Evolutionary conservation across 768 basidiomycete genomes (phyloP).

Genomic region (Pisolithus tinctorius): DNA sequence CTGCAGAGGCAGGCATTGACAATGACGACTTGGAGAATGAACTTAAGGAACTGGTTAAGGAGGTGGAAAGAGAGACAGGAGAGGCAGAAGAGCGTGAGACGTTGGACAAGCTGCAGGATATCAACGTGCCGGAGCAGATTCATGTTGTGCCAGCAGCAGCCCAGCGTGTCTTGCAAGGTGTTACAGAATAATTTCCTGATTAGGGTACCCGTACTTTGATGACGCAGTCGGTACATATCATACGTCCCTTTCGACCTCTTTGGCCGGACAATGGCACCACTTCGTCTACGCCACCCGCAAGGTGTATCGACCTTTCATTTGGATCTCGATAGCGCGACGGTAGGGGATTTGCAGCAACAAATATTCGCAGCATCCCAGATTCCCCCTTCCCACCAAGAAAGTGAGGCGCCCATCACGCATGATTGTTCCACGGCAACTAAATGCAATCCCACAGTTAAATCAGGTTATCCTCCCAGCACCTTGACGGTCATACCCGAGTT

Average conservation of each 20-base stretch:
- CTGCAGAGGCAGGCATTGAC: slow-evolving; percentile 38
- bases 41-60: slow-evolving; percentile 47
- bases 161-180: slow-evolving; percentile 1
- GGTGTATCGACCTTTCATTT: slow-evolving; percentile 76
- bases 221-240: not conserved
- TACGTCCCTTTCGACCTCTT: not conserved
- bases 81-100: slow-evolving; percentile 27
- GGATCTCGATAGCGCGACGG: slow-evolving; percentile 53
- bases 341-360: slow-evolving; percentile 69
- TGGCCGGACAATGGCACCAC: slow-evolving; percentile 46
- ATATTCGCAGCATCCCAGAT: slow-evolving; percentile 67
- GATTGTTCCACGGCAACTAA: not conserved
- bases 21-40: slow-evolving; percentile 62
- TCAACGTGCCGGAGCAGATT: slow-evolving; percentile 12
- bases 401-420: slow-evolving; percentile 39
- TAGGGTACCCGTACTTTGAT: not conserved
- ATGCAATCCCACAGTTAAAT: slow-evolving; percentile 46
- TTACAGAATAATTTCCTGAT: slow-evolving; percentile 3
- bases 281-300: slow-evolving; percentile 80
- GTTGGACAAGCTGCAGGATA: slow-evolving; percentile 14
- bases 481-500: slow-evolving; percentile 70
- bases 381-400: slow-evolving; percentile 65
- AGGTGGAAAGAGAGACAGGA: slow-evolving; percentile 32
- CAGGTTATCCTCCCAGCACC: slow-evolving; percentile 78
- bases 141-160: slow-evolving; percentile 1